Evolutionary conservation across 2,329 filamentous ascomycete genomes (phyloP), one percentile per base, ranked within the genome.

Genomic region (Fusarium pseudonygamai): DNA sequence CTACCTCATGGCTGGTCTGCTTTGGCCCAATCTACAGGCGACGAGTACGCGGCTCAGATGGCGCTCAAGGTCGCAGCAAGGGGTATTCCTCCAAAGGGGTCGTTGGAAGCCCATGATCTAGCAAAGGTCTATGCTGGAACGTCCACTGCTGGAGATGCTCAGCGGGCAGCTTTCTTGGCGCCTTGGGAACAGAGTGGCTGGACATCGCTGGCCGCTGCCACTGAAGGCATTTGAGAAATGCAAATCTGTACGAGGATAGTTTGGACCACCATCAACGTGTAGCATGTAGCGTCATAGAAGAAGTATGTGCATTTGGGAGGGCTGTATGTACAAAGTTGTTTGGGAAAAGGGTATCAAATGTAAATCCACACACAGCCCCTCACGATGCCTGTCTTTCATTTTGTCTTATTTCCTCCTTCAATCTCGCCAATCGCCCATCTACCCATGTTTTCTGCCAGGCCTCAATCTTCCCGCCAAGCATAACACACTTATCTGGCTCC

Each of bases 381-480:
- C 49, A 67, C 18, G 36, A 47, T 20, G 63, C 45, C 58, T 58
- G 68, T 47, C 40, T 72, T 36, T 75, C 65, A 39, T 80, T 79
- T 43, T 77, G 80, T 26, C 86, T 85, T 24, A 91, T 88, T 18
- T 86, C 88, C 57, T 89, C 87, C 79, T 90, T 91, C 67, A 98
- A 81, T 72, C 89, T 88, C 55, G 86, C 87, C 80, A 97, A 91
- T 72, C 93, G 87, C 5, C 90, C 90, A 20, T 91, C 89, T 52
- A 87, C 86, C 96, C 96, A 98, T 13, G 86, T 86, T 79, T 90
- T 91, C 78, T 98, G 93, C 86, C 95, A 89, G 0, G 85, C 85
- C 61, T 98, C 95, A 49, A 98, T 88, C 83, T 93, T 97, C 0
- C 96, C 96, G 5, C 96, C 96, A n/a, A 98, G 82, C 5, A 97